These are phyloP conservation scores for Stagonosporopsis vannaccii DNA, from an alignment of 2,329 filamentous ascomycete species.

Conservation along the genomic window DNA sequence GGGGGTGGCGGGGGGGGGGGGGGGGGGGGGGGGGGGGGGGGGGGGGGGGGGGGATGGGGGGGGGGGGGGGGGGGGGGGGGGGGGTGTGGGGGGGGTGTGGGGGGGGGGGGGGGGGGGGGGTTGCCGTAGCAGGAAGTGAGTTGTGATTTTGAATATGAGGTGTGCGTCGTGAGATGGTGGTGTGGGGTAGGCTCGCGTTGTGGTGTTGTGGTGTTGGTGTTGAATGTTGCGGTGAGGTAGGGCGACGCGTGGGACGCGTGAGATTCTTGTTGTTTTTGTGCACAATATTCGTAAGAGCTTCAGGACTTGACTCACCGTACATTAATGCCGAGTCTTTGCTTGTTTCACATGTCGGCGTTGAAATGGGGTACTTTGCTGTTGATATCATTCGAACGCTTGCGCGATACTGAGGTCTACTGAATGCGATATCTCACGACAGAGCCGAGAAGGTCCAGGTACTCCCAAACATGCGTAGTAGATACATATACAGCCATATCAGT, in stretches of 20 bases:
- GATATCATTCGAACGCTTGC: background rate
- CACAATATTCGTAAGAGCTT: background rate
- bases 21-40: too few relatives aligned
- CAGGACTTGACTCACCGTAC: background rate
- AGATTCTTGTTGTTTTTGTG: background rate
- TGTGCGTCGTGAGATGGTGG: too few relatives aligned
- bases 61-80: too few relatives aligned
- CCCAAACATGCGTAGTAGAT: slow-evolving; percentile 1
- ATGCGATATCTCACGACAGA: background rate
- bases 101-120: too few relatives aligned
- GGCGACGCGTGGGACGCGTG: slow-evolving; percentile 12
- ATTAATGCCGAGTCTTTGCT: background rate
- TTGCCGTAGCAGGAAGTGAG: too few relatives aligned
- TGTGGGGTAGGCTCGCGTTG: too few relatives aligned
- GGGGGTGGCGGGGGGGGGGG: too few relatives aligned
- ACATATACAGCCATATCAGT: background rate
- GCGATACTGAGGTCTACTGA: background rate
- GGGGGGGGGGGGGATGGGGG: too few relatives aligned
- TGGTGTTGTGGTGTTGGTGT: too few relatives aligned
- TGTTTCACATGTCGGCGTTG: background rate
- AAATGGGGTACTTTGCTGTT: background rate
- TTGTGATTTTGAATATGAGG: too few relatives aligned
- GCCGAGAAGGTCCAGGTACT: background rate
- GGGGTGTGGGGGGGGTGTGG: too few relatives aligned
- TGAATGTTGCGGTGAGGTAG: background rate